Base-by-base conservation (phyloP, 345 rosid genomes). In the Brassica incana region DNA sequence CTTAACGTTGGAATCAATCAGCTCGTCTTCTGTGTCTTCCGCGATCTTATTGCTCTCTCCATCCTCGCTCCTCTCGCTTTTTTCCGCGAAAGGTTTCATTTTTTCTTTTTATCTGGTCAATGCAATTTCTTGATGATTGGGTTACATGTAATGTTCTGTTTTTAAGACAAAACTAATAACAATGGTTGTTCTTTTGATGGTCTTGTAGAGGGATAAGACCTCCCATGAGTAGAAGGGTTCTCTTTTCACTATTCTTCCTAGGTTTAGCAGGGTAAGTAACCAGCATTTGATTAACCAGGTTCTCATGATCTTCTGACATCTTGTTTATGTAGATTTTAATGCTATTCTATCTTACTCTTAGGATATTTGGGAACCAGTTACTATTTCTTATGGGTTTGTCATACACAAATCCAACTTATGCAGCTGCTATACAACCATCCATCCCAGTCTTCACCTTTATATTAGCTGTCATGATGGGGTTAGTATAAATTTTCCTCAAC, bases 301-400 rank as follows among this genome's bases (percentile, higher is more conserved):
- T 66, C 72, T n/a, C 52, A 35, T 60, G 60, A 7, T 68, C 68
- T 40, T 59, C 1, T 59, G 14, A 50, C 54, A 15, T 67, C 65
- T 60, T 63, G 65, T 66, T 67, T 5, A 75, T 56, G 45, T 45
- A 66, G 70, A 75, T 69, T 52, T 38, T 35, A 30, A 52, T 8
- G 27, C 61, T 38, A 70, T 77, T 73, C 64, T 59, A 62, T 78
- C 52, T 79, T 50, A 67, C 62, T 78, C 81, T 83, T 85, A 95
- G 99, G 93, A 88, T 95, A 70, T 95, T 95, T 82, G 98, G 97
- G 76, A 95, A 92, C 85, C 99, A 95, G 85, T 88, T 95, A 67
- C 72, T 95, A 23, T 95, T 95, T 90, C 96, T 95, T 59, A 54
- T 95, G 75, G 99, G 99, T 85, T 91, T 95, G 74, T 86, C 90